Evolutionary conservation across 805 yeast species (phyloP).

Genomic region (Sugiyamaella marilandica): DNA sequence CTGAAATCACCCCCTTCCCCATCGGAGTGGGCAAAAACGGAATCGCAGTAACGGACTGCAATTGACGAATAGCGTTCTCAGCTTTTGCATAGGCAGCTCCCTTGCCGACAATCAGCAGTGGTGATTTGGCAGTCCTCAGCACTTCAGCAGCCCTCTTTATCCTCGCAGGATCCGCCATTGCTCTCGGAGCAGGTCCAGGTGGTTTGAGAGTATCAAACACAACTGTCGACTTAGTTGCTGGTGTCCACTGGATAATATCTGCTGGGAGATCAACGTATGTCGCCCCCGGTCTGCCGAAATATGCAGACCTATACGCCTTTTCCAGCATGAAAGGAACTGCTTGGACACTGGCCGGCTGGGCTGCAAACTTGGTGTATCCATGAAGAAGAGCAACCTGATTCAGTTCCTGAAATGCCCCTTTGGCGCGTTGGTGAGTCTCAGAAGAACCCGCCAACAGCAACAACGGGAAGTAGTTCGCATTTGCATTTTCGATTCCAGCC

Average conservation of each 20-base stretch:
- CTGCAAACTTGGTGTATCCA: conserved; percentile 49
- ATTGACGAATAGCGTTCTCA: conserved; percentile 35
- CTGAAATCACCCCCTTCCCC: conserved; percentile 70
- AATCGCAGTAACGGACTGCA: conserved; percentile 41
- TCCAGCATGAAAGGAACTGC: conserved; percentile 39
- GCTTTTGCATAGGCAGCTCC: conserved; percentile 53
- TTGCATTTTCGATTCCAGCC: conserved; percentile 62
- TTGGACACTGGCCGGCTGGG: conserved; percentile 36
- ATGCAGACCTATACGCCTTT: conserved; percentile 43
- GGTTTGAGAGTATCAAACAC: conserved; percentile 8
- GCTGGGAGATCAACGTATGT: conserved; percentile 66
- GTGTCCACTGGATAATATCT: conserved; percentile 41
- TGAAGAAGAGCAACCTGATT: conserved; percentile 54
- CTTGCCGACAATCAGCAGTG: conserved; percentile 61
- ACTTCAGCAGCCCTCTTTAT: conserved; percentile 36
- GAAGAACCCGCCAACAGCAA: conserved; percentile 61
- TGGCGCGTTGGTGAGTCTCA: conserved; percentile 43
- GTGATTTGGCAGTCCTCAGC: conserved; percentile 38
- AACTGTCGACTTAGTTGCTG: conserved; percentile 18
- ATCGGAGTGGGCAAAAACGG: conserved; percentile 71
- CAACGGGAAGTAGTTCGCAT: conserved; percentile 60
- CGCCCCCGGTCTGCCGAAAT: conserved; percentile 54
- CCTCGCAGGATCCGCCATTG: conserved; percentile 35
- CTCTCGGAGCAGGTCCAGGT: conserved; percentile 35
- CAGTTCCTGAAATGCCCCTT: conserved; percentile 68